These are phyloP conservation scores for Moesziomyces parantarcticus DNA, from an alignment of 1,284 basidiomycete genomes.

Conservation along the genomic window DNA sequence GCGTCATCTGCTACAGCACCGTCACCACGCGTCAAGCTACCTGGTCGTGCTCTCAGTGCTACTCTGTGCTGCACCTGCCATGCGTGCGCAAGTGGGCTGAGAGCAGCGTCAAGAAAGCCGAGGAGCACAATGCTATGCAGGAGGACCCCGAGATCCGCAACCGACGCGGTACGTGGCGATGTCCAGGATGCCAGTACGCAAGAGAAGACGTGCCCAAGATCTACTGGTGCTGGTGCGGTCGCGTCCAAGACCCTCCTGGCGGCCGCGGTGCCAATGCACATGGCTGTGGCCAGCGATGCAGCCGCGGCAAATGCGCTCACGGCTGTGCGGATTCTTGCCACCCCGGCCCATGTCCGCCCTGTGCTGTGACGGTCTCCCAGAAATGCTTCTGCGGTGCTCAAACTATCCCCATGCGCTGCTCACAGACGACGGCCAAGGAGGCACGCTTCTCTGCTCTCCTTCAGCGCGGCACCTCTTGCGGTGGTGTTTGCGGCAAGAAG, in stretches of 20 bases:
- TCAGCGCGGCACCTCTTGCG: slow-evolving; percentile 59
- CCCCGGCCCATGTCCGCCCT: slow-evolving; percentile 65
- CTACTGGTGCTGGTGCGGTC: slow-evolving; percentile 66
- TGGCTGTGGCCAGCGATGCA: slow-evolving; percentile 61
- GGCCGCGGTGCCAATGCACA: slow-evolving; percentile 54
- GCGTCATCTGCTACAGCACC: slow-evolving; percentile 64
- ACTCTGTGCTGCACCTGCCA: slow-evolving; percentile 61
- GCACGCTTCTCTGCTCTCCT: slow-evolving; percentile 26
- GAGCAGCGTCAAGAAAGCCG: slow-evolving; percentile 60
- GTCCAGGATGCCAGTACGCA: slow-evolving; percentile 64
- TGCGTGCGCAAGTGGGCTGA: slow-evolving; percentile 66
- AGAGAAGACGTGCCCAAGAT: slow-evolving; percentile 57
- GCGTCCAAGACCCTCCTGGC: slow-evolving; percentile 49
- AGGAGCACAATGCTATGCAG: slow-evolving; percentile 66
- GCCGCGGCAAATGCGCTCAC: slow-evolving; percentile 57
- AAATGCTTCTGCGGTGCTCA: slow-evolving; percentile 64
- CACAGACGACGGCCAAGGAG: slow-evolving; percentile 49
- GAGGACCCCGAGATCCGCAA: slow-evolving; percentile 61
- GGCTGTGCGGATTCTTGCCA: slow-evolving; percentile 63
- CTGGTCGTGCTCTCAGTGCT: slow-evolving; percentile 66
- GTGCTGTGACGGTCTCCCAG: slow-evolving; percentile 60
- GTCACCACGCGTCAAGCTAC: slow-evolving; percentile 55
- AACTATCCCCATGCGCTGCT: slow-evolving; percentile 57
- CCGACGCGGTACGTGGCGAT: slow-evolving; percentile 62
- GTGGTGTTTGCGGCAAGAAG: slow-evolving; percentile 48